Conservation (phyloP, 345 rosid species). For the Geranium rotundifolium region DNA sequence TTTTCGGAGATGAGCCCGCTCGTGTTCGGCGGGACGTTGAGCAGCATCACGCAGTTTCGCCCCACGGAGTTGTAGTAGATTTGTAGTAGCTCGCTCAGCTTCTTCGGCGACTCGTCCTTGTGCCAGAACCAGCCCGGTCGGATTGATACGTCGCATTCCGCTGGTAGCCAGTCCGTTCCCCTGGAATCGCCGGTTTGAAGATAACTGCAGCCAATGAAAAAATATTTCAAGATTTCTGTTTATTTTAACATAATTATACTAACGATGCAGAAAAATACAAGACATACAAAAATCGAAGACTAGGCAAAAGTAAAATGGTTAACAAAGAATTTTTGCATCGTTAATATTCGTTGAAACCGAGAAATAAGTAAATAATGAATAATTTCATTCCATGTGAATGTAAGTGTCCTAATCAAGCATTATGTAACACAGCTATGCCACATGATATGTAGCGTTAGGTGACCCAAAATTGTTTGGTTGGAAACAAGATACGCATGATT, state of each 20-base stretch:
- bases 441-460: no score
- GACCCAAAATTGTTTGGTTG: not conserved
- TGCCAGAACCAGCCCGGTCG: conserved; percentile 71
- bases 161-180: conserved; percentile 54
- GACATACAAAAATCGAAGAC: no score
- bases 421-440: no score
- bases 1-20: conserved; percentile 47
- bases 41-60: conserved; percentile 44
- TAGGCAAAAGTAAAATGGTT: no score
- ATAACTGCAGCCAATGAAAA: conserved; percentile 24
- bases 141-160: conserved; percentile 65
- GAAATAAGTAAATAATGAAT: no score
- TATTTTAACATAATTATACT: no score
- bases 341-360: no score
- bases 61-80: conserved; percentile 66
- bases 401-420: no score
- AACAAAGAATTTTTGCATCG: no score
- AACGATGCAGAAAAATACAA: no score
- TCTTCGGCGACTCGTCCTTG: conserved; percentile 43
- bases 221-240: no score
- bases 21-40: conserved; percentile 60
- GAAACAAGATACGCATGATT: not conserved
- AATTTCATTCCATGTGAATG: no score
- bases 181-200: conserved; percentile 45
- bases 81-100: conserved; percentile 33